Evolutionary conservation across 2,329 filamentous ascomycete species (phyloP), one percentile per base, ranked within the genome.

Genomic region (Colletotrichum cuscutae): DNA sequence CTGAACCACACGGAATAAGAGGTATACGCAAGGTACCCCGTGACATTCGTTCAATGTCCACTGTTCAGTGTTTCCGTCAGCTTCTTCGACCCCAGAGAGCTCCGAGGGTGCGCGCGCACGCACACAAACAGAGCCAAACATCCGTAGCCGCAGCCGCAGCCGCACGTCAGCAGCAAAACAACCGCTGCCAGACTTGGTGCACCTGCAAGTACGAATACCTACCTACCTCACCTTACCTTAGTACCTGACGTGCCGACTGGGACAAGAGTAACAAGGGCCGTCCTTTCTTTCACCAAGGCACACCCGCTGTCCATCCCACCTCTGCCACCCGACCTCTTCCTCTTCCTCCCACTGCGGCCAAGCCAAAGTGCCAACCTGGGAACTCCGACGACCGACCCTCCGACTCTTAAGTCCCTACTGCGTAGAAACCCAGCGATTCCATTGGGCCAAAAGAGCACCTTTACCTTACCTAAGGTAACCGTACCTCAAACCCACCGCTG

Each of bases 401-500:
- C 59, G 42, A 62, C 42, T 62, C 42, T 32, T 19, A 22, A 24
- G 19, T 49, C 42, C 26, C n/a, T 53, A 19, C 32, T 35, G 32
- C 32, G 32, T 35, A 12, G 32, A 35, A 28, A 63, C 46, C 60
- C 46, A 53, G 46, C 60, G 46, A 53, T 63, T 63, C 19, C 4
- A 49, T 49, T 28, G 60, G 24, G 22, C 37, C 32, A 35, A 42
- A 7, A 28, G 11, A 24, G 8, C 15, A 13, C 32, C 22, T 58
- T 71, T 68, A 72, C 65, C 69, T 68, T 62, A 67, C 35, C 49
- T 52, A 59, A 53, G 35, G 35, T 46, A 53, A 53, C 54, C 68
- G 65, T 26, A 68, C 68, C 64, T 68, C 68, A 62, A 67, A 57
- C 63, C 63, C 28, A 35, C 68, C 28, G 56, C 68, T 67, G 58